Percentiles rank a stretch among this genome's conserved stretches.
phyloP scores from a whole-genome alignment of 176 grass and related monocot genomes.

The Ensete glaucum region DNA sequence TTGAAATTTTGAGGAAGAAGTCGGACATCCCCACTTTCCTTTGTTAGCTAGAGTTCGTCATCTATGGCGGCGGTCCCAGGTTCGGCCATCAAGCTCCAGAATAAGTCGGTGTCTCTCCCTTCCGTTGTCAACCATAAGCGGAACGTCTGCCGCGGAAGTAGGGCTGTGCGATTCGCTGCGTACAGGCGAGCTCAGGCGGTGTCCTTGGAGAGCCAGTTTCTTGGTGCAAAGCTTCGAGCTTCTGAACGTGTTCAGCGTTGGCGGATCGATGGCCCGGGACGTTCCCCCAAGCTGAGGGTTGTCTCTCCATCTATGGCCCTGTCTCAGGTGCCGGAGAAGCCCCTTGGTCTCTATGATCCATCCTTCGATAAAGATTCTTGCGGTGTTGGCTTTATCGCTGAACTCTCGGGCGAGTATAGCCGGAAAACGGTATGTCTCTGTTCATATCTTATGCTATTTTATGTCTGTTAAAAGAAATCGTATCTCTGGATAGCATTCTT shows the following conservation, averaged over 20 bases:
- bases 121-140: slow-evolving; percentile 23
- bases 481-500: neutral
- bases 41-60: neutral
- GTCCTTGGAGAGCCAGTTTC: slow-evolving; percentile 48
- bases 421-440: slow-evolving; percentile 59
- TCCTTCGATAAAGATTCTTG: slow-evolving; percentile 87
- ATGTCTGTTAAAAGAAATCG: neutral
- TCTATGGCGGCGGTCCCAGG: slow-evolving; percentile 70
- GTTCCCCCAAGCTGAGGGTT: slow-evolving; percentile 17
- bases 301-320: slow-evolving; percentile 42
- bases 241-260: slow-evolving; percentile 40
- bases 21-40: neutral
- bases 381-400: slow-evolving; percentile 88
- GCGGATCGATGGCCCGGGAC: slow-evolving; percentile 23
- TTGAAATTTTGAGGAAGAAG: neutral
- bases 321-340: slow-evolving; percentile 65
- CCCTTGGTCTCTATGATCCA: slow-evolving; percentile 80
- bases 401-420: slow-evolving; percentile 66
- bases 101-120: slow-evolving; percentile 10
- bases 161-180: slow-evolving; percentile 26
- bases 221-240: slow-evolving; percentile 28
- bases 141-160: slow-evolving; percentile 15
- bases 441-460: neutral
- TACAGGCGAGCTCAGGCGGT: slow-evolving; percentile 26
- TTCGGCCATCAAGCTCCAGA: slow-evolving; percentile 41